Base-by-base conservation (phyloP, 495 filamentous ascomycete genomes). In the Podospora fimiseda region DNA sequence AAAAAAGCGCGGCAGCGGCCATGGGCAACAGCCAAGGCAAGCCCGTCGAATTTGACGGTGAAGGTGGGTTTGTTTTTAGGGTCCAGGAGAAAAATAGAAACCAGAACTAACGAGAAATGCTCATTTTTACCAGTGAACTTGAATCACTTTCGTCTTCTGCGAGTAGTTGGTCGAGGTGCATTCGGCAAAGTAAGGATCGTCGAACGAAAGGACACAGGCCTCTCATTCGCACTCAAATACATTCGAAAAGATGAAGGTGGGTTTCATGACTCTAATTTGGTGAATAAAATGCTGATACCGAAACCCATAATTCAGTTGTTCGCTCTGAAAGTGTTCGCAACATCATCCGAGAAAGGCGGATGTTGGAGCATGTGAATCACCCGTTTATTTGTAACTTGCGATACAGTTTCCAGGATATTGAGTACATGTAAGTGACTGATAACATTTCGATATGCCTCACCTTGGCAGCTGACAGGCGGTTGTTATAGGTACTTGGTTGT, bases 161-260 rank as follows among this genome's bases (percentile, higher is more conserved):
- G 93, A 61, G 93, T 98, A 54, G 93, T 98, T 50, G 93, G 93
- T 44, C 95, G 95, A 66, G 93, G 93, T 62, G 94, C 93, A 16
- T 98, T 98, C 70, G 93, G 93, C 55, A 98, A 98, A 69, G 93
- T 98, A 53, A 86, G 93, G 53, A 98, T 98, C 60, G 93, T 98
- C 60, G 93, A 98, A 75, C 80, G 90, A 56, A 98, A 96, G 69
- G 93, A 98, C 66, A 94, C 92, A 1, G 85, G 84, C 42, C 46
- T 84, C 65, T 91, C 91, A 7, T 98, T 98, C 66, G 93, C 93
- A 3, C 76, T 98, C 41, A 98, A 97, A 65, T 97, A 98, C 69
- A 97, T 98, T 48, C 85, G 93, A 40, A 97, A 97, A 80, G 93
- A 98, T 86, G 93, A 98, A 80, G 88, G 91, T 94, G 61, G 49